Evolutionary conservation across 306 rosid genomes (phyloP).

Genomic region (Begonia peltatifolia): DNA sequence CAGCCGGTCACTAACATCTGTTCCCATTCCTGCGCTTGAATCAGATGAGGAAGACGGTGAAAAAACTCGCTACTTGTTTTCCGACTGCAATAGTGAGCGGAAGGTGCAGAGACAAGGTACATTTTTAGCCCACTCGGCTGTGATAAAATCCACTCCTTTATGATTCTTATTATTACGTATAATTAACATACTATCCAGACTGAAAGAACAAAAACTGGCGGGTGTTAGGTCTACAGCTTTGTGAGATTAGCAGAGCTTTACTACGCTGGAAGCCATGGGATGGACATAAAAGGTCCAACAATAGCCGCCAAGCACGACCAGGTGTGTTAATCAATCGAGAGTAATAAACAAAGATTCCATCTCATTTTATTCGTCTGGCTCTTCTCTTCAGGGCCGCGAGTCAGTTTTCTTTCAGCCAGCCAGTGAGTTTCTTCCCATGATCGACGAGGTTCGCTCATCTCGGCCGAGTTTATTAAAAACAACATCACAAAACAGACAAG

Average conservation of each 20-base stretch:
- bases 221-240: conserved; percentile 53
- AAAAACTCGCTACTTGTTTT: conserved; percentile 57
- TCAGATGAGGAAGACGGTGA: conserved; percentile 90
- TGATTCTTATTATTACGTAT: neutral
- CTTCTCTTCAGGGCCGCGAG: conserved; percentile 33
- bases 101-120: conserved; percentile 89
- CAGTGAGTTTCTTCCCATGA: conserved; percentile 71
- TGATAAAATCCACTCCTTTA: neutral
- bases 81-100: conserved; percentile 94
- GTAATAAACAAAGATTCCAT: neutral
- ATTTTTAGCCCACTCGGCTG: conserved; percentile 1
- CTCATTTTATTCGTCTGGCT: neutral
- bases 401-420: conserved; percentile 64
- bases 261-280: conserved; percentile 99
- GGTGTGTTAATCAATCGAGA: conserved; percentile 55
- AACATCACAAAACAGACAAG: conserved; percentile 20
- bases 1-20: neutral
- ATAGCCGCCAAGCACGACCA: conserved; percentile 46
- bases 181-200: neutral
- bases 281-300: conserved; percentile 93
- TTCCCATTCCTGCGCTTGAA: neutral
- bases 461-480: neutral
- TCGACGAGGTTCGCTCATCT: conserved; percentile 42
- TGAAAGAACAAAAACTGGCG: neutral
- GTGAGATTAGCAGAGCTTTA: conserved; percentile 72